A percentile compares a stretch with the other conserved stretches of the same genome.
phyloP scores from a whole-genome alignment of 306 rosid genomes.

The Carpinus viminea region DNA sequence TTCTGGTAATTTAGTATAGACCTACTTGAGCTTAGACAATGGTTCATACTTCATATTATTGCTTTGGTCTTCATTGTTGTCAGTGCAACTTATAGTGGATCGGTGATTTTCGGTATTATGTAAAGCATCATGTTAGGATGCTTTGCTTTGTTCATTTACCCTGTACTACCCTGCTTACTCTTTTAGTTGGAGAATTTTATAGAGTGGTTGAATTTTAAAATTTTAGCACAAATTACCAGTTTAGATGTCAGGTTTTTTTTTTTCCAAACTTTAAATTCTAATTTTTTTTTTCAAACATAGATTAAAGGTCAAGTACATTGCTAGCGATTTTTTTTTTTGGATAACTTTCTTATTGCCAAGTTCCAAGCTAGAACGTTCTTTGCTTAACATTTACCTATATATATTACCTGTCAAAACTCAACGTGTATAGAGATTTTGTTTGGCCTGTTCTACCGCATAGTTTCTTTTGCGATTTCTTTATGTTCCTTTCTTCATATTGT shows the following conservation, averaged over 20 bases:
- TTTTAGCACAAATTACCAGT: not conserved
- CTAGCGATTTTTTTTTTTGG: not conserved
- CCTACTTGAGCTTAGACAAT: not conserved
- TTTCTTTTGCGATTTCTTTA: not conserved
- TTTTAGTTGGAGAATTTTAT: not conserved
- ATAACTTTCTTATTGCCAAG: not conserved
- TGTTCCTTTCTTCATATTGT: not conserved
- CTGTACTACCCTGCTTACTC: not conserved
- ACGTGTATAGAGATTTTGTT: not conserved
- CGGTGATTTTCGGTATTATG: not conserved
- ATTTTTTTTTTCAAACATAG: not conserved
- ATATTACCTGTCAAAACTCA: too few species aligned
- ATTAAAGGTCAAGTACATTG: not conserved
- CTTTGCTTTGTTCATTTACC: not conserved
- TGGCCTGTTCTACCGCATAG: not conserved
- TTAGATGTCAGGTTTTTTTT: not conserved
- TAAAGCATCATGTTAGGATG: not conserved
- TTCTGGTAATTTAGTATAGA: conserved; percentile 32
- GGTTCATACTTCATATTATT: not conserved
- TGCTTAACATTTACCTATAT: not conserved
- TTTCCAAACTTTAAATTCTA: not conserved
- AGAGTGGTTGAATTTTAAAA: not conserved
- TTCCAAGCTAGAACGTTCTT: not conserved
- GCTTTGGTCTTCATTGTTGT: not conserved
- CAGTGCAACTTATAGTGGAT: not conserved